Conservation (phyloP, 2,329 filamentous ascomycete species). For the Cladosporium velox region DNA sequence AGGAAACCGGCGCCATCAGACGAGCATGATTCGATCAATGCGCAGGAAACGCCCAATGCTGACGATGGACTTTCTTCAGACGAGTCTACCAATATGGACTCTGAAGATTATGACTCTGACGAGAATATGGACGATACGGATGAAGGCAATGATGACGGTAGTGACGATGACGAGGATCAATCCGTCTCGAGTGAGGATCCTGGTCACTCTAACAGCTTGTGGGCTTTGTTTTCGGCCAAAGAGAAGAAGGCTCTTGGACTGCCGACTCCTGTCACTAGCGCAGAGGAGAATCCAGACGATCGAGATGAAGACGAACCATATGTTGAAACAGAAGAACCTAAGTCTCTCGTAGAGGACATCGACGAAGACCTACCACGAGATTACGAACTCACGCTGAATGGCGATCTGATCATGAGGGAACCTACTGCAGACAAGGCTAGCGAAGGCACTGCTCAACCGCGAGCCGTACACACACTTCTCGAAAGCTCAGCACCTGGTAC, state of each 20-base stretch:
- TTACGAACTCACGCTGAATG: neutral
- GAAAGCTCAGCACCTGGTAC: slow-evolving; percentile 11
- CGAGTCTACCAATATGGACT: slow-evolving; percentile 43
- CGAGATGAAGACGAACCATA: slow-evolving; percentile 7
- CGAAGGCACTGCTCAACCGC: slow-evolving; percentile 26
- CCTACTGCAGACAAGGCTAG: slow-evolving; percentile 27
- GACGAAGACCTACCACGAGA: neutral
- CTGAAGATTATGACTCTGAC: slow-evolving; percentile 38
- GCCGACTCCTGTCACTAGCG: slow-evolving; percentile 37
- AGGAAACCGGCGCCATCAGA: neutral
- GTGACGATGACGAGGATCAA: slow-evolving; percentile 30
- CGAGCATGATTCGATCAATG: neutral
- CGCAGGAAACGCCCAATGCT: neutral
- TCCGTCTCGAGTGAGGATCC: slow-evolving; percentile 32
- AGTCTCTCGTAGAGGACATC: neutral
- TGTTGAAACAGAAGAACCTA: neutral
- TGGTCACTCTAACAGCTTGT: slow-evolving; percentile 35
- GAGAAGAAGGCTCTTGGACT: slow-evolving; percentile 23
- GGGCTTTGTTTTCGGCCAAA: slow-evolving; percentile 14
- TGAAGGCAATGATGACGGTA: slow-evolving; percentile 36
- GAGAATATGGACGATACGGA: slow-evolving; percentile 43
- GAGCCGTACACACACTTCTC: neutral
- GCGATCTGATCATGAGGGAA: slow-evolving; percentile 4
- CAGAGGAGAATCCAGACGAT: slow-evolving; percentile 28
- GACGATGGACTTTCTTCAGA: slow-evolving; percentile 28